phyloP scores from a whole-genome alignment of 108 stramenopile species.

The Hondaea fermentalgiana region DNA sequence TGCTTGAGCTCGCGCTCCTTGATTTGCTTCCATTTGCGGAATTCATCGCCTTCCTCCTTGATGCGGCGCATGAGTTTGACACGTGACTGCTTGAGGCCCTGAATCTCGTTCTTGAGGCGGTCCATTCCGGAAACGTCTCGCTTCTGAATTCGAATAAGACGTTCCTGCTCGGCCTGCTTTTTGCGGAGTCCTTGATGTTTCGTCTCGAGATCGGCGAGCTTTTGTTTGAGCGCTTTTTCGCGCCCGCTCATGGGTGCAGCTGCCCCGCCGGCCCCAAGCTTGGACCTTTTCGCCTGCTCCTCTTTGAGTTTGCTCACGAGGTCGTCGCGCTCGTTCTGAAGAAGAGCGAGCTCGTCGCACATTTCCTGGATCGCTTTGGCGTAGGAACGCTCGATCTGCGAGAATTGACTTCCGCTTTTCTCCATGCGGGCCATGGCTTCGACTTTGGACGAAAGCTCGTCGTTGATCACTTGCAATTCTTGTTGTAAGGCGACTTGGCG shows the following conservation, averaged over 20 bases:
- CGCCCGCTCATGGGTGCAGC: background rate
- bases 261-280: background rate
- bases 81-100: background rate
- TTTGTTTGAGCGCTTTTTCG: background rate
- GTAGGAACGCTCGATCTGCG: background rate
- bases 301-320: background rate
- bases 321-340: slow-evolving; percentile 17
- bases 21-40: background rate
- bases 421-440: background rate
- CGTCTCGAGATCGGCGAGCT: background rate
- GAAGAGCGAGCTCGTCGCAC: background rate
- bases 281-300: background rate
- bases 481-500: background rate
- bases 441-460: background rate
- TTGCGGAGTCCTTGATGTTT: background rate
- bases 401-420: background rate
- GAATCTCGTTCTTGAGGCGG: background rate
- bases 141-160: background rate
- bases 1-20: slow-evolving; percentile 8
- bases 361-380: background rate
- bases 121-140: background rate
- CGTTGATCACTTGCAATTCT: background rate
- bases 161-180: slow-evolving; percentile 9
- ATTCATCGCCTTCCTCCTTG: background rate
- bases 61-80: background rate